Percentiles rank a stretch among this genome's conserved stretches.
These are phyloP conservation scores for Microbotryum violaceum DNA, from an alignment of 1,284 basidiomycete species.

Conservation along the genomic window DNA sequence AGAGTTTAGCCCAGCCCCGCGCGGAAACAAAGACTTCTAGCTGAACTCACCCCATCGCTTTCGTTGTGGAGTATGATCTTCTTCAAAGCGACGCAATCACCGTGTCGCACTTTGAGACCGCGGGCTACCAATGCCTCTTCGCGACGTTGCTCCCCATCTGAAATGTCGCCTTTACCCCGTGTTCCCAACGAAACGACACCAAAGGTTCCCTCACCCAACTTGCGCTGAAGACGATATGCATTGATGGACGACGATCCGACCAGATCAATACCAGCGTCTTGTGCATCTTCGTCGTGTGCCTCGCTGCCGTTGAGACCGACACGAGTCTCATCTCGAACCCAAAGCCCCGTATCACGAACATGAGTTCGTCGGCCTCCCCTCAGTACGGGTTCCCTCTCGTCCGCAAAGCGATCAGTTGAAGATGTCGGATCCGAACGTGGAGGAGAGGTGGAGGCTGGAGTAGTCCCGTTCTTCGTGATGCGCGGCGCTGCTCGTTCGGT, in stretches of 20 bases:
- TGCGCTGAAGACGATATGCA: slow-evolving; percentile 73
- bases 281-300: neutral
- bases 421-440: too few relatives aligned
- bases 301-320: too few relatives aligned
- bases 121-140: slow-evolving; percentile 13
- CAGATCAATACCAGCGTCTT: slow-evolving; percentile 49
- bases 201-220: slow-evolving; percentile 91
- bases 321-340: too few relatives aligned
- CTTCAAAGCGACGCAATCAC: slow-evolving; percentile 75
- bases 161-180: slow-evolving; percentile 6
- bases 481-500: too few relatives aligned
- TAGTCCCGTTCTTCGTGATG: too few relatives aligned
- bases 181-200: slow-evolving; percentile 49
- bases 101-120: slow-evolving; percentile 34
- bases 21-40: neutral
- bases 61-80: slow-evolving; percentile 93
- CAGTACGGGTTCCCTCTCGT: too few relatives aligned
- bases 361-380: neutral
- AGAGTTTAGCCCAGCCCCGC: neutral
- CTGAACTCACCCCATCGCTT: slow-evolving; percentile 69
- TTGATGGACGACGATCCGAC: slow-evolving; percentile 64
- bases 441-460: too few relatives aligned
- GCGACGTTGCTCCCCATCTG: neutral
- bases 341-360: neutral
- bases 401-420: too few relatives aligned